Evolutionary conservation across 1,284 basidiomycete species (phyloP).

Genomic region (Puccinia novopanici): DNA sequence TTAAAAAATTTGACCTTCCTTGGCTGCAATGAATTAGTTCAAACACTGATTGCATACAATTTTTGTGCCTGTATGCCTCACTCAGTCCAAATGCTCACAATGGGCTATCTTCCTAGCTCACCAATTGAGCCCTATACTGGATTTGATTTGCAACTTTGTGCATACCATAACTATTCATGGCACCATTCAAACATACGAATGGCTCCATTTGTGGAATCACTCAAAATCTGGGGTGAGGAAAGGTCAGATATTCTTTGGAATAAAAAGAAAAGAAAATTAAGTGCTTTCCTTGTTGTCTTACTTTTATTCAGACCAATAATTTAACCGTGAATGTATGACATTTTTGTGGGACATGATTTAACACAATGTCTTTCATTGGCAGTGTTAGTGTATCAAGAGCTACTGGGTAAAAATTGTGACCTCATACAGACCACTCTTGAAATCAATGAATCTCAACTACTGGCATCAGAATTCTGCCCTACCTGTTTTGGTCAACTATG

Average conservation of each 20-base stretch:
- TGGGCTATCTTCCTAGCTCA: not conserved
- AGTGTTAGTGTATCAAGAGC: not conserved
- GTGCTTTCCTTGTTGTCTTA: not conserved
- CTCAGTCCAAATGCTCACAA: not conserved
- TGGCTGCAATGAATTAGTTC: not conserved
- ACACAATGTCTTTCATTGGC: not conserved
- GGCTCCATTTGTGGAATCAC: not conserved
- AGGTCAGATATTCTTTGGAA: not conserved
- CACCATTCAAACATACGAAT: not conserved
- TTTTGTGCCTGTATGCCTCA: constrained; percentile 1
- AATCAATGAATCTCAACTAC: not conserved
- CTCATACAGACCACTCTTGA: not conserved
- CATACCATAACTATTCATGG: constrained; percentile 10
- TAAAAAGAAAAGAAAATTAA: not conserved
- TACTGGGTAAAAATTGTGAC: not conserved
- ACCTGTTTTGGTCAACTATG: constrained; percentile 3
- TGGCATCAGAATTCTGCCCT: not conserved
- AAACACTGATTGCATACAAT: not conserved
- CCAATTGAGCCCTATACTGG: not conserved
- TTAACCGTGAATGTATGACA: not conserved
- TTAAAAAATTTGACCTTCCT: too few species aligned
- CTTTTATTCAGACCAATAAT: not conserved
- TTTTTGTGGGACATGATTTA: not conserved
- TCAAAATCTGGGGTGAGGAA: not conserved
- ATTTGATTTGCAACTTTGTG: not conserved